Percentiles rank a stretch among this genome's conserved stretches.
These are phyloP conservation scores for Termitomyces sp. DNA, from an alignment of 768 basidiomycete genomes.

Conservation along the genomic window DNA sequence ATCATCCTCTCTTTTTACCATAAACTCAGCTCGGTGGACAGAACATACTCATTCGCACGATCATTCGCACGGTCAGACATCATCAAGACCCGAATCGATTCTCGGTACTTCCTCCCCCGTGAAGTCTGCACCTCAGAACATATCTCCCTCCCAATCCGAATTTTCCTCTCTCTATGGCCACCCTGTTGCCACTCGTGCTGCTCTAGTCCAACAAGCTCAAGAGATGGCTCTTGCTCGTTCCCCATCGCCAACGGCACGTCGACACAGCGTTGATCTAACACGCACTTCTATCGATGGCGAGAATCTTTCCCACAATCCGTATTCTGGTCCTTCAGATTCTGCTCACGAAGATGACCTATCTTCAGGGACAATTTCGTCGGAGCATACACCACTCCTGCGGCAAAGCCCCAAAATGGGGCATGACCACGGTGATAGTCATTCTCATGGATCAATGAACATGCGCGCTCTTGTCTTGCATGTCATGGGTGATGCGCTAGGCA, in stretches of 20 bases:
- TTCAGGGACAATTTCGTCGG: conserved; percentile 18
- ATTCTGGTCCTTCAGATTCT: conserved; percentile 2
- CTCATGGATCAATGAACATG: conserved; percentile 94
- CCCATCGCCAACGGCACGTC: conserved; percentile 31
- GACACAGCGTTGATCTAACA: conserved; percentile 16
- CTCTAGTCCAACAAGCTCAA: conserved; percentile 77
- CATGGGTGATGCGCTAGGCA: conserved; percentile 93
- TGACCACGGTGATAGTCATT: conserved; percentile 25
- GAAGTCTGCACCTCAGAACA: conserved; percentile 16
- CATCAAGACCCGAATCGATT: conserved; percentile 16
- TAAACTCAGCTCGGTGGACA: conserved; percentile 18
- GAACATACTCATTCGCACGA: conserved; percentile 67
- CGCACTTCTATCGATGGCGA: conserved; percentile 17
- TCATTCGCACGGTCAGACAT: conserved; percentile 40
- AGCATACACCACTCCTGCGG: conserved; percentile 41
- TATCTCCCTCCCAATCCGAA: conserved; percentile 24
- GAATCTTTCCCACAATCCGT: background rate
- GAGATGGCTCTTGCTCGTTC: conserved; percentile 63
- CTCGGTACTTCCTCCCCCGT: conserved; percentile 24
- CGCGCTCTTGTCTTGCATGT: conserved; percentile 92
- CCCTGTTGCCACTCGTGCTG: conserved; percentile 65
- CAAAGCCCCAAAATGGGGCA: conserved; percentile 8
- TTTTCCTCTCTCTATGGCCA: conserved; percentile 68
- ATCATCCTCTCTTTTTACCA: conserved; percentile 14
- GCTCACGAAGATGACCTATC: conserved; percentile 3